These are phyloP conservation scores for Saccharomycopsis vini DNA, from an alignment of 805 yeast species.

Conservation along the genomic window DNA sequence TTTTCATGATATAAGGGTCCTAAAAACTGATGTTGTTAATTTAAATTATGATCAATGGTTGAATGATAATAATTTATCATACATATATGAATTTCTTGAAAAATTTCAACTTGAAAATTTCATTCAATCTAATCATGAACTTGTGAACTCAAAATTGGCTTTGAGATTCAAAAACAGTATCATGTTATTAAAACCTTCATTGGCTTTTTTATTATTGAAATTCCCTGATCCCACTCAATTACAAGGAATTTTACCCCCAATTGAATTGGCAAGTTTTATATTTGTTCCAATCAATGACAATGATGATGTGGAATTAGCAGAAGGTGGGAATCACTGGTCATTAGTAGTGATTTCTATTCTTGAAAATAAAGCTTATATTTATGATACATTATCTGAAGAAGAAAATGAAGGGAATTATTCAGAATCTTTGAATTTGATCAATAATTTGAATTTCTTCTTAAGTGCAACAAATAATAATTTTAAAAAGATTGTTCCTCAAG, in stretches of 20 bases:
- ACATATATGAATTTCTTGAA: constrained; percentile 51
- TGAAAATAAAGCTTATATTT: constrained; percentile 41
- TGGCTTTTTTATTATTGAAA: constrained; percentile 53
- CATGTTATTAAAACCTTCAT: constrained; percentile 46
- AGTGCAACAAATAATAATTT: constrained; percentile 21
- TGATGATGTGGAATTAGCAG: constrained; percentile 47
- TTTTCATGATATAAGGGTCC: constrained; percentile 48
- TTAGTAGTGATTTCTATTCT: constrained; percentile 43
- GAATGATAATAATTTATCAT: constrained; percentile 59
- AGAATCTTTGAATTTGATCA: constrained; percentile 20
- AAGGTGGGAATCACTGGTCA: constrained; percentile 75
- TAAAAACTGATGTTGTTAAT: constrained; percentile 48
- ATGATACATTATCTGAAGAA: constrained; percentile 44
- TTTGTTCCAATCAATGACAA: constrained; percentile 65
- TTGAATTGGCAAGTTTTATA: constrained; percentile 38
- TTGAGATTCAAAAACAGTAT: constrained; percentile 24
- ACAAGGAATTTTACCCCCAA: constrained; percentile 37
- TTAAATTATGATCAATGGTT: constrained; percentile 63
- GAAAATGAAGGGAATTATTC: constrained; percentile 25
- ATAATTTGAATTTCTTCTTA: constrained; percentile 22
- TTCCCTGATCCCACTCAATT: constrained; percentile 35
- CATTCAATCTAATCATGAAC: not conserved
- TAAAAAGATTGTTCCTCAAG: constrained; percentile 21
- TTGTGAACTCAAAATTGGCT: constrained; percentile 20
- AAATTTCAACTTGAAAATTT: constrained; percentile 24